Percentiles rank a stretch among this genome's conserved stretches.
phyloP scores from a whole-genome alignment of 2,329 filamentous ascomycete genomes.

The Rhinocladiella mackenziei region DNA sequence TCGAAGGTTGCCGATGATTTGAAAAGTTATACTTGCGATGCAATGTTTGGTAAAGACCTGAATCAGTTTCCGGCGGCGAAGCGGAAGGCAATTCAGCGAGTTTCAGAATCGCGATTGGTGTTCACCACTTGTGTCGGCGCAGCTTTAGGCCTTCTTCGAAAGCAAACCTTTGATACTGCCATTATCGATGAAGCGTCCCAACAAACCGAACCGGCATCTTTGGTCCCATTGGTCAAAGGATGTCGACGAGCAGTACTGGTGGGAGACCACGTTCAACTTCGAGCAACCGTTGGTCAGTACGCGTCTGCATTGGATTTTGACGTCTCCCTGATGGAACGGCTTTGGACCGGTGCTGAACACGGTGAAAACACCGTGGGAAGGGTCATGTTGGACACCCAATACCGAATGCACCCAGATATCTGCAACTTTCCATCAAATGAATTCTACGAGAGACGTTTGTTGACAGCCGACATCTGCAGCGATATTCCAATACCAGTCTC shows the following conservation, averaged over 20 bases:
- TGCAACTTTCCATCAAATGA: constrained; percentile 41
- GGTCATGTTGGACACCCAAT: constrained; percentile 46
- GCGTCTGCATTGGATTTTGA: constrained; percentile 38
- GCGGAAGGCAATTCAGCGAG: constrained; percentile 38
- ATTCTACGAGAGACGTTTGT: constrained; percentile 40
- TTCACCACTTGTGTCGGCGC: constrained; percentile 47
- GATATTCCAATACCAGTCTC: constrained; percentile 3
- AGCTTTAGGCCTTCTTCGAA: constrained; percentile 41
- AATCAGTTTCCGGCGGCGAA: constrained; percentile 28
- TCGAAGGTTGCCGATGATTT: constrained; percentile 37
- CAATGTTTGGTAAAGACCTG: constrained; percentile 37
- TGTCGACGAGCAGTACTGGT: constrained; percentile 41
- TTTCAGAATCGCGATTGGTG: constrained; percentile 38
- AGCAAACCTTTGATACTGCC: constrained; percentile 31
- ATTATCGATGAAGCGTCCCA: constrained; percentile 49
- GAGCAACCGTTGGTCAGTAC: constrained; percentile 41
- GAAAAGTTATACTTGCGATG: constrained; percentile 38
- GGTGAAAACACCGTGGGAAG: constrained; percentile 24
- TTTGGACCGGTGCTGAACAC: constrained; percentile 32
- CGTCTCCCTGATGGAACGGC: constrained; percentile 44
- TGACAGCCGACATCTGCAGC: constrained; percentile 30
- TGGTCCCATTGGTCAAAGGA: constrained; percentile 36
- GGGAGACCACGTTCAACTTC: constrained; percentile 47
- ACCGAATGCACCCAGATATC: constrained; percentile 43
- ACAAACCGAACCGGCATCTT: constrained; percentile 42